phyloP scores from a whole-genome alignment of 331 rosid genomes.

The Malus hybrid region DNA sequence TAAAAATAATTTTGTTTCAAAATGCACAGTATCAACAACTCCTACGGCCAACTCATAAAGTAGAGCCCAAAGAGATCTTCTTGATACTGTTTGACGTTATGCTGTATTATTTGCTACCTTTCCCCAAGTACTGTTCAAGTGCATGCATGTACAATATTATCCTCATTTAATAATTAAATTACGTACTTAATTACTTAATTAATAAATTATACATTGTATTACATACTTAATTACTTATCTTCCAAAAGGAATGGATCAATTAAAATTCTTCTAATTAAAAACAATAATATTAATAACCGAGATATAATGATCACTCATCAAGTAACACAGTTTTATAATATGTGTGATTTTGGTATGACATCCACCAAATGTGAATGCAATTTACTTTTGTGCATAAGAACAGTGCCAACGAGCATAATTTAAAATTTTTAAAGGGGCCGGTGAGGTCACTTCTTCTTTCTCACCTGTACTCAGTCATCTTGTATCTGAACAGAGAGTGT shows the following conservation, averaged over 20 bases:
- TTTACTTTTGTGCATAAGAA: too few species aligned
- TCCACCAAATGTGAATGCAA: too few species aligned
- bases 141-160: not conserved
- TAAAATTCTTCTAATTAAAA: not conserved
- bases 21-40: not conserved
- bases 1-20: not conserved
- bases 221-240: not conserved
- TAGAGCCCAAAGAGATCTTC: not conserved
- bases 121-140: not conserved
- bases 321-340: not conserved
- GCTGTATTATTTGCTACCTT: too few species aligned
- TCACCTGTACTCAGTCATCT: not conserved
- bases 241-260: not conserved
- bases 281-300: not conserved
- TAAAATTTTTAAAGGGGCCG: not conserved
- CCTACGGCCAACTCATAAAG: slow-evolving; percentile 23
- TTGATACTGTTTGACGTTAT: slow-evolving; percentile 9
- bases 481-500: slow-evolving; percentile 4
- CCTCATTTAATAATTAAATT: not conserved
- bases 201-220: not conserved
- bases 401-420: too few species aligned
- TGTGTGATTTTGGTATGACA: too few species aligned
- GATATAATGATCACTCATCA: not conserved
- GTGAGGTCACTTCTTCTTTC: slow-evolving; percentile 30
- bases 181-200: not conserved